Percentiles rank a stretch among this genome's conserved stretches.
Evolutionary conservation across 352 stramenopile genomes (phyloP).

Genomic region (Pythium grandisporangium): DNA sequence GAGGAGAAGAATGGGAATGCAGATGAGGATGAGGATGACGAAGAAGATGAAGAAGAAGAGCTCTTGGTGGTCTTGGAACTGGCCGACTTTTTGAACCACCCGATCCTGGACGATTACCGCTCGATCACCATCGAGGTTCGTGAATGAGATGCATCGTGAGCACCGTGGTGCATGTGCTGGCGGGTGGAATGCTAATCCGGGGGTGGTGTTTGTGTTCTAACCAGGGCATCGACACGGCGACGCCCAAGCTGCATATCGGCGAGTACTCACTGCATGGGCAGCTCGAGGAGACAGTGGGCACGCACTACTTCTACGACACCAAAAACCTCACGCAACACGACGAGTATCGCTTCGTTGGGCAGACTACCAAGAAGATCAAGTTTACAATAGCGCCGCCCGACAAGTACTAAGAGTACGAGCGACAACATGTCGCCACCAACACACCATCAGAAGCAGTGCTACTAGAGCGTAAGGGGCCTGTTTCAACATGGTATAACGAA

Average conservation of each 20-base stretch:
- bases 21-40: slow-evolving; percentile 8
- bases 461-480: too few relatives aligned
- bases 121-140: slow-evolving; percentile 50
- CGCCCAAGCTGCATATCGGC: slow-evolving; percentile 55
- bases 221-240: slow-evolving; percentile 65
- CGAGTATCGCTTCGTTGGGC: slow-evolving; percentile 46
- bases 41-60: slow-evolving; percentile 51
- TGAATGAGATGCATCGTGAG: background rate
- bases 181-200: background rate
- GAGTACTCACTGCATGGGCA: slow-evolving; percentile 62
- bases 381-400: slow-evolving; percentile 72
- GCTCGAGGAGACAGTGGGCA: slow-evolving; percentile 67
- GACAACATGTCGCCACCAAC: too few relatives aligned
- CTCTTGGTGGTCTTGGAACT: slow-evolving; percentile 66
- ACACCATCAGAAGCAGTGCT: too few relatives aligned
- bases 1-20: background rate
- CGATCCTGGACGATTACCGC: slow-evolving; percentile 62
- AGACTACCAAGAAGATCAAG: slow-evolving; percentile 73
- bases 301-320: slow-evolving; percentile 76
- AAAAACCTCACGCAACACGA: slow-evolving; percentile 25
- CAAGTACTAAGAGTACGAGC: slow-evolving; percentile 11
- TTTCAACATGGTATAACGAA: too few relatives aligned
- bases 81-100: slow-evolving; percentile 75
- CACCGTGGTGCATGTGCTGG: too few relatives aligned
- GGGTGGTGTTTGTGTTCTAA: too few relatives aligned